Evolutionary conservation across 306 rosid genomes (phyloP).

Genomic region (Cicer judaicum): DNA sequence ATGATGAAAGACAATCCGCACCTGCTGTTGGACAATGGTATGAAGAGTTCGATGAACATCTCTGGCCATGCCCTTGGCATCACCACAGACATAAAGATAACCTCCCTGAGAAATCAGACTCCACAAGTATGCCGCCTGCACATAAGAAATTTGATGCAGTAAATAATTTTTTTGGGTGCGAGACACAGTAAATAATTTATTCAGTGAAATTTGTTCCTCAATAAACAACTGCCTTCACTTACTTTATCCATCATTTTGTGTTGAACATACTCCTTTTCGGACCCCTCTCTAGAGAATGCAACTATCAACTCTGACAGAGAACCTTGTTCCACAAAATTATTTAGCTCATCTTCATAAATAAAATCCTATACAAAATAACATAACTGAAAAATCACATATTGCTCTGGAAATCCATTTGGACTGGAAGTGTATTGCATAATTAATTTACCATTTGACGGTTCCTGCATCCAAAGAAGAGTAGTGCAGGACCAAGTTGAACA

Average conservation of each 20-base stretch:
- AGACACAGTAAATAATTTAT: constrained; percentile 34
- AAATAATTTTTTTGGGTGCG: constrained; percentile 19
- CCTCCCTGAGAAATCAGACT: constrained; percentile 76
- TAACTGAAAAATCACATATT: constrained; percentile 40
- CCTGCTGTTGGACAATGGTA: constrained; percentile 79
- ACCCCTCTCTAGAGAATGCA: constrained; percentile 89
- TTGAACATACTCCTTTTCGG: constrained; percentile 85
- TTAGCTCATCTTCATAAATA: constrained; percentile 90
- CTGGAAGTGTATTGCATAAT: constrained; percentile 18
- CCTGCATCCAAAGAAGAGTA: constrained; percentile 95
- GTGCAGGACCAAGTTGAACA: constrained; percentile 76
- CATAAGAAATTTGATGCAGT: constrained; percentile 36
- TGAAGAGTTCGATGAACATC: constrained; percentile 91
- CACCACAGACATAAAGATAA: constrained; percentile 92
- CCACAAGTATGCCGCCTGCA: constrained; percentile 76
- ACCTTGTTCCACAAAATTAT: constrained; percentile 70
- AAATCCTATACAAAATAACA: constrained; percentile 67
- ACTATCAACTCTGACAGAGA: constrained; percentile 73
- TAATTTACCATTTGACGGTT: constrained; percentile 81
- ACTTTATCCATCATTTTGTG: constrained; percentile 81
- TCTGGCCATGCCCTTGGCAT: constrained; percentile 95
- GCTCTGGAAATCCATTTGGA: constrained; percentile 15
- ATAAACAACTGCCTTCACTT: constrained; percentile 43
- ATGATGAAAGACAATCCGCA: constrained; percentile 40
- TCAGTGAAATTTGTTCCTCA: constrained; percentile 6